Conservation (phyloP, 1,284 basidiomycete species). For the Cryptococcus hybrid region DNA sequence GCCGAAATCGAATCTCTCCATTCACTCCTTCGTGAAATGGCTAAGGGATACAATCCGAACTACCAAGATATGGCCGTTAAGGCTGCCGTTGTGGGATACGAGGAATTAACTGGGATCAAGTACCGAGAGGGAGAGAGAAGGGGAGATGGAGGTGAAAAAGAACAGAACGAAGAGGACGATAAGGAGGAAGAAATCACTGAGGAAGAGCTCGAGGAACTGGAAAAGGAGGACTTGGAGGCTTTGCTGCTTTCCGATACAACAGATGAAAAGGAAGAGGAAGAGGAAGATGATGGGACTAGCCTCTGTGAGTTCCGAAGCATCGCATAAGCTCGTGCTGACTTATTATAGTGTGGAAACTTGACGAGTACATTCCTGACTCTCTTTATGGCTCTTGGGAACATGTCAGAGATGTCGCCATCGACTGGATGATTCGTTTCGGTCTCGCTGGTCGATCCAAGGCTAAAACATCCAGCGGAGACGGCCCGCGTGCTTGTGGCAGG, state of each 20-base stretch:
- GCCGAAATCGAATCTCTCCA: slow-evolving; percentile 73
- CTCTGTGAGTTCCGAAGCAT: slow-evolving; percentile 14
- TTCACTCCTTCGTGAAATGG: slow-evolving; percentile 78
- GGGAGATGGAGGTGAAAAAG: slow-evolving; percentile 48
- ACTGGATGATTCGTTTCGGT: slow-evolving; percentile 67
- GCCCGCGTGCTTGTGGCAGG: slow-evolving; percentile 22
- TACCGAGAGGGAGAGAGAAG: slow-evolving; percentile 54
- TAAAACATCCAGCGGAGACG: slow-evolving; percentile 20
- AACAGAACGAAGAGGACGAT: slow-evolving; percentile 23
- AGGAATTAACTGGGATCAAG: slow-evolving; percentile 63
- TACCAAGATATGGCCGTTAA: slow-evolving; percentile 97
- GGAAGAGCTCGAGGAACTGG: slow-evolving; percentile 63
- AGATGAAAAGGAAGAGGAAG: slow-evolving; percentile 39
- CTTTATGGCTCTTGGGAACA: slow-evolving; percentile 72
- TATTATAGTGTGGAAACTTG: slow-evolving; percentile 69
- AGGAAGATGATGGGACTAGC: slow-evolving; percentile 23
- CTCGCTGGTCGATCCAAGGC: slow-evolving; percentile 47
- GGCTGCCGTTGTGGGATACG: slow-evolving; percentile 92
- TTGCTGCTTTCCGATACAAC: slow-evolving; percentile 72
- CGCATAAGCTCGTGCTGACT: not conserved
- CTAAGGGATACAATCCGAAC: slow-evolving; percentile 92
- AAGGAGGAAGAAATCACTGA: slow-evolving; percentile 50
- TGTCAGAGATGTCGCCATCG: slow-evolving; percentile 63
- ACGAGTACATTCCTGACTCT: slow-evolving; percentile 83
- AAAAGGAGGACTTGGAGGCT: slow-evolving; percentile 69